Conservation (phyloP, 2,329 filamentous ascomycete genomes). For the Beauveria bassiana region DNA sequence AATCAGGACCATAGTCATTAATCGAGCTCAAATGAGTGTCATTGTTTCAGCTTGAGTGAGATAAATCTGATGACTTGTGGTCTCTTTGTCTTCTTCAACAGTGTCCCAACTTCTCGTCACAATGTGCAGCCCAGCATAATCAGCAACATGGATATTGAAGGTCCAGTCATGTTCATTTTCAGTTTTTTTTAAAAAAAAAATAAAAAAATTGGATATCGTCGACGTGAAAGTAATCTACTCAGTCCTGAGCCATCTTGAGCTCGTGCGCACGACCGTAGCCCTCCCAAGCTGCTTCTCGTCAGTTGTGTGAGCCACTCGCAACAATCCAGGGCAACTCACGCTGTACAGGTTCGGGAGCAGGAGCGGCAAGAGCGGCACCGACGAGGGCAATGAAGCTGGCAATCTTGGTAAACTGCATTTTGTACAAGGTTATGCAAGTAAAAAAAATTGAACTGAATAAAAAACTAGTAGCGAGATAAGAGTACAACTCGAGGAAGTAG, state of each 20-base stretch:
- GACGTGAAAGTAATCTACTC: too few relatives aligned
- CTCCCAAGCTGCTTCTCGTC: not conserved
- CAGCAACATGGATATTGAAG: too few relatives aligned
- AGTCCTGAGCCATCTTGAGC: conserved; percentile 2
- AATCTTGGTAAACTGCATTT: not conserved
- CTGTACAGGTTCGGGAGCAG: not conserved
- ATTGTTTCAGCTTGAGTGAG: too few relatives aligned
- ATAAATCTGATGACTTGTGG: too few relatives aligned
- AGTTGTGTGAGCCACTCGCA: not conserved
- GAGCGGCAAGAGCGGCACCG: not conserved
- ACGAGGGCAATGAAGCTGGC: not conserved
- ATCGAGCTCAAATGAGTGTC: too few relatives aligned
- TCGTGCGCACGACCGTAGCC: not conserved
- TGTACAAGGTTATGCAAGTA: not conserved
- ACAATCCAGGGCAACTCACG: not conserved
- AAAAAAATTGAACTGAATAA: not conserved
- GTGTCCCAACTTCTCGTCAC: too few relatives aligned
- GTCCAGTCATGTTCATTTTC: too few relatives aligned
- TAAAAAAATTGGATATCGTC: too few relatives aligned
- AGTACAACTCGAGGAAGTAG: not conserved
- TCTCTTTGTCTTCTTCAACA: too few relatives aligned
- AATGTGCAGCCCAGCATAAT: too few relatives aligned
- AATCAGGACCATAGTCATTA: too few relatives aligned
- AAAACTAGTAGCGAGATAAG: not conserved
- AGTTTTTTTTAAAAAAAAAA: too few relatives aligned